Percentiles rank a stretch among this genome's conserved stretches.
These are phyloP conservation scores for Magnusiomyces fungicola DNA, from an alignment of 1,139 yeast genomes.

Conservation along the genomic window DNA sequence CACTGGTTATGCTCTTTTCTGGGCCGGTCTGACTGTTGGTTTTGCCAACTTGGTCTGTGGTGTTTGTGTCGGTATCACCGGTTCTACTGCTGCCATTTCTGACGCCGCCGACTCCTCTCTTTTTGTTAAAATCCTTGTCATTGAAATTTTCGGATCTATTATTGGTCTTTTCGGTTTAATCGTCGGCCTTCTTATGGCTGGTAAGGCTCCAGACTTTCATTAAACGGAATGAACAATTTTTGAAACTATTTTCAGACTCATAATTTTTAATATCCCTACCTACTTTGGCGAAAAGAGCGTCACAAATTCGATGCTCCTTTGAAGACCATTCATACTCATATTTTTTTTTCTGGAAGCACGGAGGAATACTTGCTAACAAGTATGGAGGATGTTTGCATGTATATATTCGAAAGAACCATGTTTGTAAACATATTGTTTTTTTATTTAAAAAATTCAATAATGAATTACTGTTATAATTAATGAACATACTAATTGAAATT, in stretches of 20 bases:
- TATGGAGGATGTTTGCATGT: too few species aligned
- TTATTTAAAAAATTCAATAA: too few species aligned
- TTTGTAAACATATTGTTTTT: too few species aligned
- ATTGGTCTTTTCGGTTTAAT: constrained; percentile 84
- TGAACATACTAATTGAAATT: too few species aligned
- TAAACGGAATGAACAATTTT: constrained; percentile 13
- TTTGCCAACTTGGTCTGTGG: constrained; percentile 92
- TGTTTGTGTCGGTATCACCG: constrained; percentile 94
- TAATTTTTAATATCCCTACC: too few species aligned
- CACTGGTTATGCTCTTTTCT: constrained; percentile 86
- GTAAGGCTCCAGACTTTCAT: constrained; percentile 77
- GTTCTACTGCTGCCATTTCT: constrained; percentile 94
- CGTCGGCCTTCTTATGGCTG: constrained; percentile 95
- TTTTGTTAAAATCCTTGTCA: constrained; percentile 91
- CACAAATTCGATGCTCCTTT: too few species aligned
- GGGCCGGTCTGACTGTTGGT: constrained; percentile 99
- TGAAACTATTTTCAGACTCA: neutral
- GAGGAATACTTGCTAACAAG: too few species aligned
- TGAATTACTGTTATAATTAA: too few species aligned
- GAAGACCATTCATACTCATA: too few species aligned
- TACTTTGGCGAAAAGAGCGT: too few species aligned
- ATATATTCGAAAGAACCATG: too few species aligned
- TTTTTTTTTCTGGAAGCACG: too few species aligned
- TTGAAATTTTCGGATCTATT: constrained; percentile 95
- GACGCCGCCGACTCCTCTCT: constrained; percentile 97